Evolutionary conservation across 768 basidiomycete genomes (phyloP).

Genomic region (Mycena galericulata): DNA sequence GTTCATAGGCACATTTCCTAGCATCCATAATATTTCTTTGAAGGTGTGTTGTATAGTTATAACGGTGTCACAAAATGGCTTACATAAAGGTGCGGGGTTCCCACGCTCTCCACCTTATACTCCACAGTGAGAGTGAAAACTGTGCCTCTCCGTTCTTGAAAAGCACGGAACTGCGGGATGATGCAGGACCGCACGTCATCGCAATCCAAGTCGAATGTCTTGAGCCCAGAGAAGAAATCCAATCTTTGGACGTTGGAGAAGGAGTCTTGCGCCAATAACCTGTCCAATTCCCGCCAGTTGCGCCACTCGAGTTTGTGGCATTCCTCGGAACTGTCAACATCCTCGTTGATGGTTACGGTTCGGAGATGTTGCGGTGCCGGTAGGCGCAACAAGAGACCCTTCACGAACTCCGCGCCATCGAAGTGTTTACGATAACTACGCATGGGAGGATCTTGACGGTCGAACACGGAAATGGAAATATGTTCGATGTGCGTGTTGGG

Average conservation of each 20-base stretch:
- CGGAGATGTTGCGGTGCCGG: neutral
- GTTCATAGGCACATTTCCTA: too few species aligned
- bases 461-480: neutral
- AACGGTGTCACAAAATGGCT: too few species aligned
- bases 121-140: conserved; percentile 9
- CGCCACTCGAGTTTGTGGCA: neutral
- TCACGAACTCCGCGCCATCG: conserved; percentile 5
- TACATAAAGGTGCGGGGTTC: too few species aligned
- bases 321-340: neutral
- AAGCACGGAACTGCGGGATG: conserved; percentile 3
- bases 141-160: neutral
- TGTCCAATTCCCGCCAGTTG: neutral
- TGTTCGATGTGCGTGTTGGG: conserved; percentile 6
- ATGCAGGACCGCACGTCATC: conserved; percentile 2
- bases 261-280: neutral
- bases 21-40: too few species aligned
- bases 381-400: neutral
- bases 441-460: neutral
- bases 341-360: neutral
- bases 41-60: too few species aligned
- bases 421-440: neutral
- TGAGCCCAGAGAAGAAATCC: neutral
- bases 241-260: neutral
- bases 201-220: neutral
- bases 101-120: too few species aligned